Evolutionary conservation across 2,329 filamentous ascomycete species (phyloP).

Genomic region (Alternaria consortialis): DNA sequence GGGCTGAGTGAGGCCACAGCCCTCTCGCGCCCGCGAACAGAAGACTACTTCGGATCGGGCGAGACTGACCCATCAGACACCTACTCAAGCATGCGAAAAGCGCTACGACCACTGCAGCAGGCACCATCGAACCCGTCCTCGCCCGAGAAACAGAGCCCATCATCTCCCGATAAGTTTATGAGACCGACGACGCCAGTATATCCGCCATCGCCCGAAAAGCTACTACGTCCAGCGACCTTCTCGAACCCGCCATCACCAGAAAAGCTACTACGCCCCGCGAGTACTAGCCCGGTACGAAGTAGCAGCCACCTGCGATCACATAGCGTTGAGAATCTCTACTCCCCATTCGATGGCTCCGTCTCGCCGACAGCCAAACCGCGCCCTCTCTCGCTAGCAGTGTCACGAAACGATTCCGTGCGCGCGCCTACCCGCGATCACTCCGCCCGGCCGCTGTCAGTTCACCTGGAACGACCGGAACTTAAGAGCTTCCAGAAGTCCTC

Average conservation of each 20-base stretch:
- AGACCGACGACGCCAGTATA: constrained; percentile 5
- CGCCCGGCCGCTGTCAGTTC: constrained; percentile 40
- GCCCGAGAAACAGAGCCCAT: constrained; percentile 31
- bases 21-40: constrained; percentile 61
- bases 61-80: constrained; percentile 66
- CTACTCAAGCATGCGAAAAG: constrained; percentile 78
- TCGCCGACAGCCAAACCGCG: constrained; percentile 54
- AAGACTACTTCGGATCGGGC: constrained; percentile 55
- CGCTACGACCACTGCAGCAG: constrained; percentile 67
- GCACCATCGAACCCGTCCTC: constrained; percentile 38
- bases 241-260: constrained; percentile 28
- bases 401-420: constrained; percentile 50
- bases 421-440: constrained; percentile 49
- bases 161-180: constrained; percentile 12
- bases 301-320: constrained; percentile 46
- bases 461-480: constrained; percentile 66
- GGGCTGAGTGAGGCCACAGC: constrained; percentile 76
- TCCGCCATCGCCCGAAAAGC: constrained; percentile 33
- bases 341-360: constrained; percentile 58
- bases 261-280: constrained; percentile 31
- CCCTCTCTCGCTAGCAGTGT: constrained; percentile 54
- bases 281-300: constrained; percentile 25
- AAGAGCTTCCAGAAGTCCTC: constrained; percentile 86
- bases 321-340: constrained; percentile 53
- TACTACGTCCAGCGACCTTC: constrained; percentile 22